Evolutionary conservation across 495 filamentous ascomycete species (phyloP), one percentile per base, ranked within the genome.

Genomic region (Tuber microsphaerosporum): DNA sequence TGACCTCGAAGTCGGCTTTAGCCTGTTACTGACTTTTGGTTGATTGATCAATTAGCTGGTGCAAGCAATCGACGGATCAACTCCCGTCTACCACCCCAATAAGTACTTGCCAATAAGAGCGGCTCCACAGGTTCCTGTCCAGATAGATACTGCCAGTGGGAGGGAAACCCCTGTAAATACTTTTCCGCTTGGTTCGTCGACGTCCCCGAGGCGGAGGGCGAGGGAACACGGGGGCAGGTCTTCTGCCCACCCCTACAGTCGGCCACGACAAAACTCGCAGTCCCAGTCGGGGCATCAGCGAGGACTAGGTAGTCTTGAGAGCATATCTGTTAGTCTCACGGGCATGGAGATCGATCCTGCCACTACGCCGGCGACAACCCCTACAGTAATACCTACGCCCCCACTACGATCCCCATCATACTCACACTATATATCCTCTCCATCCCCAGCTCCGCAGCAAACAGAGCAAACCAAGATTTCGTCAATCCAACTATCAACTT

Each of bases 381-480:
- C 56, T 65, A 65, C 17, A 65, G 56, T 34, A 65, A 34, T 65
- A 12, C 56, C 16, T 34, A 31, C 56, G 26, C 56, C 56, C 26
- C 31, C 56, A 17, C 56, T 65, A 5, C 56, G 19, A 31, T 65
- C 56, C 34, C 56, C 26, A 31, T 65, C 56, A 31, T 34, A 65
- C 26, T 16, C 56, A 17, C 26, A 65, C 26, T 34, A 65, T 19
- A 65, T 65, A 14, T 34, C 56, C 26, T 65, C 56, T 19, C 26
- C 26, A 14, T 34, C 56, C 56, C 56, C 56, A 6, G 31, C 14
- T 31, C 56, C 56, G 56, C 56, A 65, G 56, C 56, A 65, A 12
- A 34, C 56, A 34, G 56, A 65, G 56, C 56, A 65, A 65, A 65
- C 56, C 56, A 65, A 65, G 56, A 34, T 65, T 34, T 65, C 56